These are phyloP conservation scores for Daedaleopsis sinensis DNA, from an alignment of 768 basidiomycete species.

Conservation along the genomic window DNA sequence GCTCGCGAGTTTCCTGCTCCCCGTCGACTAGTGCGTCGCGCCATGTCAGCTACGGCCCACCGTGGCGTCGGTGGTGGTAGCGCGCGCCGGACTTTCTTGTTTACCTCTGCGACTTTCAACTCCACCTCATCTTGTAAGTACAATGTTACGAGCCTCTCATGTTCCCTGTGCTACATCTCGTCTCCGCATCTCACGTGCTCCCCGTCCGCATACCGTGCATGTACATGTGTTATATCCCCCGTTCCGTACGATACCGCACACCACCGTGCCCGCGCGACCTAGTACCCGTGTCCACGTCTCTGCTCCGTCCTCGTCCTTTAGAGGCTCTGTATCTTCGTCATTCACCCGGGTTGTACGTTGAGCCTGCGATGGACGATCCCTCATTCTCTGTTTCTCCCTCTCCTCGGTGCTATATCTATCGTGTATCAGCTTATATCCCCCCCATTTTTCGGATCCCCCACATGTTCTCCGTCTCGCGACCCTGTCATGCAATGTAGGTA, in stretches of 20 bases:
- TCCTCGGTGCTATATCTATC: not conserved
- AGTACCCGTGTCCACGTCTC: conserved; percentile 4
- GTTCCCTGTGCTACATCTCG: conserved; percentile 4
- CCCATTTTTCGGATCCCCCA: not conserved
- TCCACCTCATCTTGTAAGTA: no score
- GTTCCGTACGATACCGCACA: not conserved
- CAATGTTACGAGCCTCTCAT: not conserved
- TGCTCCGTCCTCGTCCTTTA: conserved; percentile 6
- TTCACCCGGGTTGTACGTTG: conserved; percentile 12
- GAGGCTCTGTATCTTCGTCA: conserved; percentile 19
- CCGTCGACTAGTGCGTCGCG: conserved; percentile 41
- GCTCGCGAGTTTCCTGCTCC: conserved; percentile 78
- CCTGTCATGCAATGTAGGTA: not conserved
- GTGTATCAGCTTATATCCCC: conserved; percentile 15
- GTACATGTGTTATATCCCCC: not conserved
- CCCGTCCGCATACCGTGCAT: not conserved
- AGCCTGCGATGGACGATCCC: conserved; percentile 17
- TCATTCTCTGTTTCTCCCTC: not conserved
- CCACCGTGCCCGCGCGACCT: not conserved
- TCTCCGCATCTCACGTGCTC: not conserved
- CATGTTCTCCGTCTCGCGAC: not conserved
- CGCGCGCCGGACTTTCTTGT: no score
- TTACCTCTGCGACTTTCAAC: not conserved
- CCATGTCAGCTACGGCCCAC: not conserved
- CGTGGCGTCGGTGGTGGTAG: not conserved